These are phyloP conservation scores for Colletotrichum gloeosporioides DNA, from an alignment of 2,329 filamentous ascomycete genomes.

Conservation along the genomic window DNA sequence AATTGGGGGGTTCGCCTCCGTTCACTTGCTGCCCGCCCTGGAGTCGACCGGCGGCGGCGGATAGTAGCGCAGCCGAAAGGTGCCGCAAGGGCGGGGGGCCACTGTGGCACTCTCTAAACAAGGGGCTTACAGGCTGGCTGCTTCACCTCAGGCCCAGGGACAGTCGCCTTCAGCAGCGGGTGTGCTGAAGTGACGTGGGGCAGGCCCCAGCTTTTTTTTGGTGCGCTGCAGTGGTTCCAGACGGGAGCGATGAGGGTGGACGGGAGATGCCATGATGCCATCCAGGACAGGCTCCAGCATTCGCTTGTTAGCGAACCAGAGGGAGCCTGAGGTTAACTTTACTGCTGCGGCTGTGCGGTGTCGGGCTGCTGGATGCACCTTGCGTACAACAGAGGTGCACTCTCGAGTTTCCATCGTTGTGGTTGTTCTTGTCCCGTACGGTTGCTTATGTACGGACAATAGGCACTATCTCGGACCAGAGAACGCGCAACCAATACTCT, in stretches of 20 bases:
- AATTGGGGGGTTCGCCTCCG: neutral
- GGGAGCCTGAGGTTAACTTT: neutral
- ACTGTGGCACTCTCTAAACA: conserved; percentile 13
- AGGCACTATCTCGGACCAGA: neutral
- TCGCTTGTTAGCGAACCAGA: neutral
- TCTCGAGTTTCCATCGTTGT: neutral
- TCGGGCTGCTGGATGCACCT: neutral
- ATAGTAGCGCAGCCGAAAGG: conserved; percentile 16
- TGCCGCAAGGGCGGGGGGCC: conserved; percentile 4
- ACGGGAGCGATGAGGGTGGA: neutral
- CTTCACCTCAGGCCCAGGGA: neutral
- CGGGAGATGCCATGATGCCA: neutral
- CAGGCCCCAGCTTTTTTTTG: neutral
- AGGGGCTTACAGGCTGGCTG: neutral
- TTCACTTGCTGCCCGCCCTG: neutral
- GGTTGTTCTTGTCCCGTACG: accelerated
- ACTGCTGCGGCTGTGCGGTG: neutral
- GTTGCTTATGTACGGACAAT: neutral
- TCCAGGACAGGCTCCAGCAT: neutral
- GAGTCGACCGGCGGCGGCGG: conserved; percentile 6
- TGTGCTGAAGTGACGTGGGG: neutral
- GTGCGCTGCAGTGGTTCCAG: neutral
- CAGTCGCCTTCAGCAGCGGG: neutral
- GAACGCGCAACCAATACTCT: neutral
- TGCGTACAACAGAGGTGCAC: neutral